Evolutionary conservation across 208 protist genomes (phyloP).

Genomic region (Cochliopodium minus): DNA sequence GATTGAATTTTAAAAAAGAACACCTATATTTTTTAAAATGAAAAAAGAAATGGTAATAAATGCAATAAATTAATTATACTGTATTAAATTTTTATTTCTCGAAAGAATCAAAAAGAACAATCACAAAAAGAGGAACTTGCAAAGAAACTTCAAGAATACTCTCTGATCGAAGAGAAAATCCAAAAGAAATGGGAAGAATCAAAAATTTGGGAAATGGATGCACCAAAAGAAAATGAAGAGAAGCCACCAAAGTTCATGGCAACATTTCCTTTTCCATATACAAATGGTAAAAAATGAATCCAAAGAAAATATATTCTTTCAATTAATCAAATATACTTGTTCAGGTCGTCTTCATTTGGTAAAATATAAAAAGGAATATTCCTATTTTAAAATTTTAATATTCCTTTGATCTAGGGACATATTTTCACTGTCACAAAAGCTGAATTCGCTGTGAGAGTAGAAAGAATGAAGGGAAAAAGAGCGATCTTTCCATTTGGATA

Average conservation of each 20-base stretch:
- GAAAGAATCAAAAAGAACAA: no score
- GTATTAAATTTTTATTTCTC: no score
- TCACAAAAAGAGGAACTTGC: slow-evolving; percentile 7
- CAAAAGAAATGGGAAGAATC: slow-evolving; percentile 41
- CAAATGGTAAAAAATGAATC: slow-evolving; percentile 93
- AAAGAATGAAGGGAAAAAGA: slow-evolving; percentile 84
- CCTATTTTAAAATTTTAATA: slow-evolving; percentile 43
- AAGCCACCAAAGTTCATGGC: slow-evolving; percentile 77
- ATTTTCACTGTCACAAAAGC: slow-evolving; percentile 94
- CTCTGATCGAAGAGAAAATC: slow-evolving; percentile 45
- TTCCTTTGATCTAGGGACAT: slow-evolving; percentile 98
- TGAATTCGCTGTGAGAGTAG: slow-evolving; percentile 91
- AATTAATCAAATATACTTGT: slow-evolving; percentile 5
- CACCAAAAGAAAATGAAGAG: slow-evolving; percentile 18
- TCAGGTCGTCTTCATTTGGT: slow-evolving; percentile 1
- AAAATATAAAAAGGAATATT: background rate
- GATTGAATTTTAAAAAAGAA: no score
- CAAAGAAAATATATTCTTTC: no score
- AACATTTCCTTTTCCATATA: slow-evolving; percentile 99
- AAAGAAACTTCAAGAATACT: no score
- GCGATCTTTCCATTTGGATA: slow-evolving; percentile 99
- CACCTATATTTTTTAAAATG: no score
- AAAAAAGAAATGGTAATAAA: no score
- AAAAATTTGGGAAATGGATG: slow-evolving; percentile 53
- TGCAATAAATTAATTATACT: no score